Percentiles rank a stretch among this genome's conserved stretches.
Evolutionary conservation across 2,329 filamentous ascomycete species (phyloP).

Genomic region (Verruconis gallopava): DNA sequence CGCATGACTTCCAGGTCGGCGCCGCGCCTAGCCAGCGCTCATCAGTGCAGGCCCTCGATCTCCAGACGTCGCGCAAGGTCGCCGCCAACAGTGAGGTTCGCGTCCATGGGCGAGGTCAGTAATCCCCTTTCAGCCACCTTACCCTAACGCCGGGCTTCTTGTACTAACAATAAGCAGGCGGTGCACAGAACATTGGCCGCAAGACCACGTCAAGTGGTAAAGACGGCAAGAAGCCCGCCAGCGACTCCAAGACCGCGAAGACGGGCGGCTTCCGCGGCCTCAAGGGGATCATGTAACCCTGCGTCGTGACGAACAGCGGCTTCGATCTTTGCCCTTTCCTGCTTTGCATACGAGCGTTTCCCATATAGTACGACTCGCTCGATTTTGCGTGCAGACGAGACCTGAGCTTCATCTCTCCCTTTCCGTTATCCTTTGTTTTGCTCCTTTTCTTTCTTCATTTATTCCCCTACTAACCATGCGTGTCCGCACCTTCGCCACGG

Average conservation of each 20-base stretch:
- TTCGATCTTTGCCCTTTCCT: too few relatives aligned
- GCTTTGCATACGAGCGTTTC: too few relatives aligned
- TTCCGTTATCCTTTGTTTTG: too few relatives aligned
- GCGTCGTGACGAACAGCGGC: too few relatives aligned
- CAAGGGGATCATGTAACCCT: slow-evolving; percentile 19
- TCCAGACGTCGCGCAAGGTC: slow-evolving; percentile 22
- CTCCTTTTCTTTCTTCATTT: too few relatives aligned
- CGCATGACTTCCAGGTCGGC: background rate
- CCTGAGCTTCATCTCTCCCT: too few relatives aligned
- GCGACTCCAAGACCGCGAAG: slow-evolving; percentile 23
- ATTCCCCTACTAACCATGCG: too few relatives aligned
- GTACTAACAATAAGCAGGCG: slow-evolving; percentile 14
- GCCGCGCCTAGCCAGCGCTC: background rate
- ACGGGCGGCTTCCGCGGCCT: slow-evolving; percentile 28
- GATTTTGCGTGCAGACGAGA: too few relatives aligned
- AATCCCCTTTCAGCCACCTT: background rate
- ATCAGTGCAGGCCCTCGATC: background rate
- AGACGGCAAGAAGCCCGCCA: slow-evolving; percentile 15
- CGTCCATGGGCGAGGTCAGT: slow-evolving; percentile 43
- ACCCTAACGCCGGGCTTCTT: slow-evolving; percentile 27
- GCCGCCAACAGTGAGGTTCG: slow-evolving; percentile 36
- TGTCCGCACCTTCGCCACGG: too few relatives aligned
- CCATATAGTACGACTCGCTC: too few relatives aligned
- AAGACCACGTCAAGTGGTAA: slow-evolving; percentile 11
- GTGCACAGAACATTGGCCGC: slow-evolving; percentile 8